phyloP scores from a whole-genome alignment of 2,329 filamentous ascomycete genomes.

The Gliomastix tumulicola region DNA sequence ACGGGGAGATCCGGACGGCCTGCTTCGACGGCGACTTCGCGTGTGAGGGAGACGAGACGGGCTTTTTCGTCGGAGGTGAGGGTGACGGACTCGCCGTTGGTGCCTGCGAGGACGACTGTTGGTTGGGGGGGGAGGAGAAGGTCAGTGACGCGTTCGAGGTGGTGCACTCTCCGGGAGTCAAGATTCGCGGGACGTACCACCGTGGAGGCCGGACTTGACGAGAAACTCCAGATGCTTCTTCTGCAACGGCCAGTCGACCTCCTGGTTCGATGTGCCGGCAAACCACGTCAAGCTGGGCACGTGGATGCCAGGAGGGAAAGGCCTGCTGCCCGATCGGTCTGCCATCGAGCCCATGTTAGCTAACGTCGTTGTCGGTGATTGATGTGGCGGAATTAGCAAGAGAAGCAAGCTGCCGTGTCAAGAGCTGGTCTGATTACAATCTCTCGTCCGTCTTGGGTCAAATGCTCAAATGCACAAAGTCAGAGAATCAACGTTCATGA shows the following conservation, averaged over 20 bases:
- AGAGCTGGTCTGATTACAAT: conserved; percentile 18
- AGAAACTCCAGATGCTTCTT: conserved; percentile 45
- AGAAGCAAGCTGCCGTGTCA: no score
- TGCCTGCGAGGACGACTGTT: conserved; percentile 59
- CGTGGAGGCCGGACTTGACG: conserved; percentile 44
- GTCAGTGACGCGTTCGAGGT: conserved; percentile 6
- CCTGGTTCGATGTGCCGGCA: conserved; percentile 34
- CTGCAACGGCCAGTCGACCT: conserved; percentile 49
- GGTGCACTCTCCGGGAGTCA: neutral
- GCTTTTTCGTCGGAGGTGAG: conserved; percentile 57
- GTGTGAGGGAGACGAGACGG: conserved; percentile 53
- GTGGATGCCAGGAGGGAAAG: conserved; percentile 42
- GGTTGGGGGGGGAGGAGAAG: neutral
- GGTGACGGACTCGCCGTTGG: conserved; percentile 69
- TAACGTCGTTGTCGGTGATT: no score
- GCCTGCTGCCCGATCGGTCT: no score
- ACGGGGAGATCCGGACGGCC: conserved; percentile 53
- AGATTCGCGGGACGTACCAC: conserved; percentile 21
- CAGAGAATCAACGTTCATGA: no score
- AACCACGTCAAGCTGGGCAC: conserved; percentile 53
- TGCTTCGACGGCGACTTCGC: conserved; percentile 48
- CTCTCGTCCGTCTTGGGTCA: no score
- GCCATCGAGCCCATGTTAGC: no score
- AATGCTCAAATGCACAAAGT: no score
- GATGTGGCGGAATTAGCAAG: no score